phyloP scores from a whole-genome alignment of 768 basidiomycete genomes.

The Phlegmacium glaucopus region DNA sequence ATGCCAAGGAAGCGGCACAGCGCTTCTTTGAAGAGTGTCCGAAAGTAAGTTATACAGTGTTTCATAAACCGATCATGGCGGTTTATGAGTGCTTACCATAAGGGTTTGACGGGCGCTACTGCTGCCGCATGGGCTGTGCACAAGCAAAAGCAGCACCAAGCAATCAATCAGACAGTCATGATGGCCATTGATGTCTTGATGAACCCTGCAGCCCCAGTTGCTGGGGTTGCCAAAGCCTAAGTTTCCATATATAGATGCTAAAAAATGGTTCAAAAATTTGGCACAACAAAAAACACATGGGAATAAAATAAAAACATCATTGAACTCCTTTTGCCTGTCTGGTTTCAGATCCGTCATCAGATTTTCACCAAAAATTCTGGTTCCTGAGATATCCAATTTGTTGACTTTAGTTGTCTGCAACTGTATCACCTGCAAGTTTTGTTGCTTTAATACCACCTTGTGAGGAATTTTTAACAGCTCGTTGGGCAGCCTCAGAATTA shows the following conservation, averaged over 20 bases:
- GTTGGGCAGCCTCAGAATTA: no score
- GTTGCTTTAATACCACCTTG: no score
- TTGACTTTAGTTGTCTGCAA: conserved; percentile 11
- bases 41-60: conserved; percentile 27
- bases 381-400: conserved; percentile 8
- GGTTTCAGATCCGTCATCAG: conserved; percentile 4
- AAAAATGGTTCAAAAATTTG: conserved; percentile 6
- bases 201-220: conserved; percentile 2
- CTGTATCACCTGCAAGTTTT: no score
- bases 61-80: conserved; percentile 35
- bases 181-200: conserved; percentile 29
- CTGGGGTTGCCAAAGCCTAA: background rate
- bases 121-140: conserved; percentile 37
- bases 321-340: conserved; percentile 5
- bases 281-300: conserved; percentile 2
- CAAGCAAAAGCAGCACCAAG: conserved; percentile 31
- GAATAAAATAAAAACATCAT: conserved; percentile 8
- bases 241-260: conserved; percentile 2
- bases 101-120: conserved; percentile 30
- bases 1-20: conserved; percentile 23
- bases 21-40: conserved; percentile 33
- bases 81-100: conserved; percentile 33
- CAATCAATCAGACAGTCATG: conserved; percentile 25
- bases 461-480: no score
- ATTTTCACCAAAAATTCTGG: conserved; percentile 6